A percentile compares a stretch with the other conserved stretches of the same genome.
These are phyloP conservation scores for Dothiorella sarmentorum DNA, from an alignment of 2,329 filamentous ascomycete genomes.

Conservation along the genomic window DNA sequence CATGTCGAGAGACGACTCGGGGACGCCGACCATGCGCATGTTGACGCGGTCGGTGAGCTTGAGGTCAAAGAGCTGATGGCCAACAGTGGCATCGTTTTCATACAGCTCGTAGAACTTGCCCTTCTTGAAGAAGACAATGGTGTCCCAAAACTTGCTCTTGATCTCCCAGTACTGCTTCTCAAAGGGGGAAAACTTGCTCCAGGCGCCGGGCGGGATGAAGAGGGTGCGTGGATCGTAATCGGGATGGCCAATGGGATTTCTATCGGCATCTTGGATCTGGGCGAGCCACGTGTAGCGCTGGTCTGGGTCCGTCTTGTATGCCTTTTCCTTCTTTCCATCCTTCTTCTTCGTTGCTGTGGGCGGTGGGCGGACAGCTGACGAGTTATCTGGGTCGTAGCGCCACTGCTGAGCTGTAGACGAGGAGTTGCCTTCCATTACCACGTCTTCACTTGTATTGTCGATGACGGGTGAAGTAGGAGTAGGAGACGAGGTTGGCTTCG, in stretches of 20 bases:
- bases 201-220: constrained; percentile 80
- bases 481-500: constrained; percentile 46
- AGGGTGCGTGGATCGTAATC: constrained; percentile 90
- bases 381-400: constrained; percentile 65
- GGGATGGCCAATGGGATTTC: constrained; percentile 71
- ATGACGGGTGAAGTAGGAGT: constrained; percentile 48
- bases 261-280: constrained; percentile 78
- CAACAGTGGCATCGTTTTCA: constrained; percentile 94
- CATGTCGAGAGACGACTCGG: constrained; percentile 89
- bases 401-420: constrained; percentile 78
- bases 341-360: constrained; percentile 33
- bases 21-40: constrained; percentile 99
- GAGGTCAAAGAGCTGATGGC: constrained; percentile 93
- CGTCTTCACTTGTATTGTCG: constrained; percentile 53
- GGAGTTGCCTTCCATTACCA: constrained; percentile 46
- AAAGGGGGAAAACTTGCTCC: constrained; percentile 82
- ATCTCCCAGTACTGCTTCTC: constrained; percentile 99
- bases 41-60: constrained; percentile 98
- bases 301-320: constrained; percentile 77
- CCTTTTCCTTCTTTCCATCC: constrained; percentile 53
- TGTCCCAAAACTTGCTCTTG: constrained; percentile 96
- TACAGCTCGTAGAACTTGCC: constrained; percentile 99
- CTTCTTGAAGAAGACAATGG: constrained; percentile 99
- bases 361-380: constrained; percentile 47
- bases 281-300: constrained; percentile 88